Evolutionary conservation across 1,284 basidiomycete species (phyloP), one percentile per base, ranked within the genome.

Genomic region (Phellopilus nigrolimitatus): DNA sequence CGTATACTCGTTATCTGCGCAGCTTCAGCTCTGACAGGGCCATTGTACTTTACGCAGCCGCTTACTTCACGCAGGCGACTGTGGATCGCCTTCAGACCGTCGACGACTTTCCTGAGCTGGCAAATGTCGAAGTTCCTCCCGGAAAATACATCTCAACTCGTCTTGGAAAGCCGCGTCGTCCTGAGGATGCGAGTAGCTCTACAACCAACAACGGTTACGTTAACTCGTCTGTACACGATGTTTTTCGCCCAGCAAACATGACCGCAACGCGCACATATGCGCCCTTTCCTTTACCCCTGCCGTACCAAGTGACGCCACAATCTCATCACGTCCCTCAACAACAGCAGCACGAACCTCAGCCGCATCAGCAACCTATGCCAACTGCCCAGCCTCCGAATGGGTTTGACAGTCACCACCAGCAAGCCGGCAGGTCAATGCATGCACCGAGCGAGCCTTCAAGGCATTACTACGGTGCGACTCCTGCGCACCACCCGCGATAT

Each of bases 241-340:
- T 66, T 50, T 51, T 63, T 30, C 61, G 62, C 43, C 48, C 63
- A 22, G 56, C 63, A 36, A 54, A 45, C 27, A 47, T 62, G 8
- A 60, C 69, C 4, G 60, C 68, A 12, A 56, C 66, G 3, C 73
- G 79, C 42, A 77, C 75, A 40, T 83, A 78, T 59, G 80, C 79
- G 4, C 67, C 80, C 3, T 83, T n/a, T n/a, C n/a, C n/a, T n/a
- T n/a, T 80, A 61, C 75, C 80, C 7, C 27, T 56, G 28, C 54
- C 54, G 25, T 56, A 56, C 34, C 44, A 50, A 28, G 47, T 41
- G 15, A 40, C 47, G 27, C 47, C 53, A 22, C 47, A 48, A 15
- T 17, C 45, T 21, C 9, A 34, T 27, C 41, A 45, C 31, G 36
- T 24, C 25, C 33, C 47, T 30, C 28, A 38, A 25, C 53, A 39